A percentile compares a stretch with the other conserved stretches of the same genome.
Conservation (phyloP, 768 basidiomycete genomes). For the Tulasnella sp. region DNA sequence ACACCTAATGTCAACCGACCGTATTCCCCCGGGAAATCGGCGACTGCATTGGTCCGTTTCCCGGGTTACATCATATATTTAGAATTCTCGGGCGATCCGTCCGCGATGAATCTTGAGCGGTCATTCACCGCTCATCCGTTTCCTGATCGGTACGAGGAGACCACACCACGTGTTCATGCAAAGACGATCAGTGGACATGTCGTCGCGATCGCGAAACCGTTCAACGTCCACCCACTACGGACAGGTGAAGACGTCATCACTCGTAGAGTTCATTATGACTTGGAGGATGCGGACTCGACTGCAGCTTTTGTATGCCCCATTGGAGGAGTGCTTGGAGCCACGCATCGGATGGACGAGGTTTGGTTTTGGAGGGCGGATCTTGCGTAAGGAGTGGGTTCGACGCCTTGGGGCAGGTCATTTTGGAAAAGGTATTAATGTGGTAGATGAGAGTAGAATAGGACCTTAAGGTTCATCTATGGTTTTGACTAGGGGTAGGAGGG, state of each 20-base stretch:
- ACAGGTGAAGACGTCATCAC: not conserved
- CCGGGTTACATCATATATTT: not conserved
- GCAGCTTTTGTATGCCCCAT: not conserved
- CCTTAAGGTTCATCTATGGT: not conserved
- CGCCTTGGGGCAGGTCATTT: too few relatives aligned
- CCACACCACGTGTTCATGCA: not conserved
- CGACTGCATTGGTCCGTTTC: not conserved
- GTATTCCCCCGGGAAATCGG: not conserved
- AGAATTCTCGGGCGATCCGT: not conserved
- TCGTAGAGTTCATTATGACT: not conserved
- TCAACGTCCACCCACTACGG: not conserved
- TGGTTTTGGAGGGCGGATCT: not conserved
- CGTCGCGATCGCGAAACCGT: not conserved
- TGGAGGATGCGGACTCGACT: slow-evolving; percentile 1
- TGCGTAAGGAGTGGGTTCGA: not conserved
- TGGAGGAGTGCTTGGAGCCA: not conserved
- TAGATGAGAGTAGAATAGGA: not conserved
- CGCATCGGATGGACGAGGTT: slow-evolving; percentile 10
- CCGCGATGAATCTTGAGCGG: not conserved
- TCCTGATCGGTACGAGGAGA: not conserved
- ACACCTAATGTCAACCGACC: not conserved
- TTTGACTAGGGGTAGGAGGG: not conserved
- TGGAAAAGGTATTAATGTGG: too few relatives aligned
- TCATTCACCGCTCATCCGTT: not conserved
- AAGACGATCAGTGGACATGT: slow-evolving; percentile 8